Evolutionary conservation across 768 basidiomycete species (phyloP), one percentile per base, ranked within the genome.

Genomic region (Lactarius pseudohatsudake): DNA sequence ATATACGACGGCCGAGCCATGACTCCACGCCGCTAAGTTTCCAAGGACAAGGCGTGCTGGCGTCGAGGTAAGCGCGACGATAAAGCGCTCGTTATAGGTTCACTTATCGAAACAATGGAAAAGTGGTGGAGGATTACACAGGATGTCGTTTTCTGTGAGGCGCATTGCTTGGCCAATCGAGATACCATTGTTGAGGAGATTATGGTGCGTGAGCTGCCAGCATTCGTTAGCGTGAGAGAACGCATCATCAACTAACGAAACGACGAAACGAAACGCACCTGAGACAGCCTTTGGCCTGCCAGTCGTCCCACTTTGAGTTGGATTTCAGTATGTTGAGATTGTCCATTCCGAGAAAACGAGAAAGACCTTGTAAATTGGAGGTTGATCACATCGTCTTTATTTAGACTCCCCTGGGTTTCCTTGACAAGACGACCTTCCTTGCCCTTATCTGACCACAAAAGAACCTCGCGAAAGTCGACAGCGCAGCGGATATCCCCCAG

Each of bases 41-140:
- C 91, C 91, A 72, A 91, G 75, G n/a, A 92, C 85, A 38, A 92
- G 86, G 72, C 90, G 88, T 91, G 72, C 64, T 62, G 45, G 40
- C 16, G 28, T 50, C 57, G 56, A 30, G 38, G 68, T 63, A 69
- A 69, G 54, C 13, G 41, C 7, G 54, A 62, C 32, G 7, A 8
- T 6, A 38, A n/a, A 50, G 15, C 22, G 57, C 50, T 9, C 20
- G 8, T 26, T 8, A 67, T 56, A 54, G 50, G 2, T 50, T 38
- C 40, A 90, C 90, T 88, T 77, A 91, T 92, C 92, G 84, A 93
- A 93, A 73, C 92, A 94, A 74, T 94, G 92, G 74, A 93, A 94
- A 1, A 93, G 76, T 0, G 92, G 92, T 2, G 92, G 92, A 1
- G 86, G 86, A 68, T 94, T 93, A 81, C 92, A 92, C 4, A 93